These are phyloP conservation scores for Primulina huaijiensis DNA, from an alignment of 257 asterid genomes.

Conservation along the genomic window DNA sequence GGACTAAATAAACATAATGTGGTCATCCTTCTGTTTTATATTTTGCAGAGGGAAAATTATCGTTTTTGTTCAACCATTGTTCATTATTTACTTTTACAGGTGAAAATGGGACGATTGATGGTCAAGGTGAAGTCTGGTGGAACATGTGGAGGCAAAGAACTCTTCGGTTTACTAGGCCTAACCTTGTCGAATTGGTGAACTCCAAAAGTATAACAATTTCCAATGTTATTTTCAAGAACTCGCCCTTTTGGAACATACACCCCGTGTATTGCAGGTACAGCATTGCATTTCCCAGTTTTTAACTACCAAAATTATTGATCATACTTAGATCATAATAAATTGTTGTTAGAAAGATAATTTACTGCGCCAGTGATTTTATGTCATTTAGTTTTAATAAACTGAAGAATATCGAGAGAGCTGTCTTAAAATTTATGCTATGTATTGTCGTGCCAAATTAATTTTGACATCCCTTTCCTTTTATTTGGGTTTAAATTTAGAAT, in stretches of 20 bases:
- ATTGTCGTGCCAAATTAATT: too few species aligned
- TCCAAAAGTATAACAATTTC: slow-evolving; percentile 72
- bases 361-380: not conserved
- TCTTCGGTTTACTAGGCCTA: slow-evolving; percentile 78
- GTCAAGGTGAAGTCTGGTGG: slow-evolving; percentile 97
- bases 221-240: slow-evolving; percentile 75
- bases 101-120: slow-evolving; percentile 96
- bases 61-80: not conserved
- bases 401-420: not conserved
- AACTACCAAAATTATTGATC: not conserved
- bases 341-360: not conserved
- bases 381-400: not conserved
- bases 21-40: not conserved
- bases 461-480: not conserved
- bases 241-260: slow-evolving; percentile 98
- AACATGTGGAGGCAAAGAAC: slow-evolving; percentile 88
- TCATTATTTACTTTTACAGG: slow-evolving; percentile 38
- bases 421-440: not conserved
- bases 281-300: not conserved
- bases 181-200: slow-evolving; percentile 77
- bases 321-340: not conserved
- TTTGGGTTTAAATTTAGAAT: not conserved
- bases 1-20: not conserved
- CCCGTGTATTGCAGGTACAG: slow-evolving; percentile 91
- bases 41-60: not conserved